These are phyloP conservation scores for Komagataella mondaviorum DNA, from an alignment of 805 yeast species.

Conservation along the genomic window DNA sequence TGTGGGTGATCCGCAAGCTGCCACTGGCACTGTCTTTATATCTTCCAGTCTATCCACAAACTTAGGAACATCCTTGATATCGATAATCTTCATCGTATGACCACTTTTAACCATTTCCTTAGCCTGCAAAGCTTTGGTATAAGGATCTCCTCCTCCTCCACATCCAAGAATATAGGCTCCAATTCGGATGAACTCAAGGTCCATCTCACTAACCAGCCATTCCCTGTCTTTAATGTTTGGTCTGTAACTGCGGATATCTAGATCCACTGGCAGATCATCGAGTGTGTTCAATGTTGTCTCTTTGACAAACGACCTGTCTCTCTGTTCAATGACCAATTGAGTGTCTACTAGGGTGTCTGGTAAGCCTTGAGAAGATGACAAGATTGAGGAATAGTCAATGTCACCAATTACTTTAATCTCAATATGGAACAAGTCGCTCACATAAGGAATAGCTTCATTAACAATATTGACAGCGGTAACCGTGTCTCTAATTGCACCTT, in stretches of 20 bases:
- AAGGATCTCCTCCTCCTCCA: slow-evolving; percentile 40
- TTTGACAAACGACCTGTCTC: slow-evolving; percentile 4
- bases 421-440: slow-evolving; percentile 19
- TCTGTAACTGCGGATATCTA: slow-evolving; percentile 15
- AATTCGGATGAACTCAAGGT: slow-evolving; percentile 24
- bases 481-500: slow-evolving; percentile 15
- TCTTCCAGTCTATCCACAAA: slow-evolving; percentile 10
- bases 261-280: slow-evolving; percentile 5
- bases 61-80: slow-evolving; percentile 16
- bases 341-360: slow-evolving; percentile 2
- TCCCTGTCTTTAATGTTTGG: slow-evolving; percentile 18
- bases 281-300: slow-evolving; percentile 5
- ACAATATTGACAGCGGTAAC: slow-evolving; percentile 13
- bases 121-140: slow-evolving; percentile 21
- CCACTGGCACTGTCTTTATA: slow-evolving; percentile 19
- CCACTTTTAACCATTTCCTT: slow-evolving; percentile 21
- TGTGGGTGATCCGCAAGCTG: slow-evolving; percentile 29
- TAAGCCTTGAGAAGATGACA: slow-evolving; percentile 2
- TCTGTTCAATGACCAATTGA: slow-evolving; percentile 2
- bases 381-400: slow-evolving; percentile 20
- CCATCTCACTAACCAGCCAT: slow-evolving; percentile 26
- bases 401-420: slow-evolving; percentile 28
- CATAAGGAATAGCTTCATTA: slow-evolving; percentile 20
- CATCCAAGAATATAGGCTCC: slow-evolving; percentile 37
- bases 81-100: slow-evolving; percentile 19